Base-by-base conservation (phyloP, 495 filamentous ascomycete species). In the Penicillium bialowiezense region DNA sequence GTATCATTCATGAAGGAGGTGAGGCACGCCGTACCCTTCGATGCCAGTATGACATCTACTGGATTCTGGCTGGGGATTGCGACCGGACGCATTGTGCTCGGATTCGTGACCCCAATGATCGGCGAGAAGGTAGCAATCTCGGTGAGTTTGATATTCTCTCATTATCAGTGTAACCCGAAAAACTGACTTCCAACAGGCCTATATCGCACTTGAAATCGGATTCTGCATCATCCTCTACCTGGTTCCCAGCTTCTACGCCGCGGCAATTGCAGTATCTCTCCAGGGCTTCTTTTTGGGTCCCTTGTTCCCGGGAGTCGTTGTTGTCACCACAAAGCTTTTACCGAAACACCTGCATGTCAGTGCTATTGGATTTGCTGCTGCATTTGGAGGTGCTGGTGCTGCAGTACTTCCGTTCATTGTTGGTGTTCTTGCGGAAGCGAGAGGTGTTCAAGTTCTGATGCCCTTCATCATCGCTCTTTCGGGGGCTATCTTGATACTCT, bases 401-500 rank as follows among this genome's bases (percentile, higher is more conserved):
- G 86, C 88, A 0, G 60, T 91, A 3, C 79, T 95, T 34, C 89
- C 89, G 1, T 95, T 93, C 63, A 83, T 79, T 2, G 85, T 93
- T 2, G 89, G 89, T 3, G 87, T 86, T 0, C 87, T 92, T 63
- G 89, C 88, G 3, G 82, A 91, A 62, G 78, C 75, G 5, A 85
- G 77, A 63, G 89, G 89, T 10, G 88, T 91, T 9, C 63, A 83
- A 55, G 86, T 89, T 10, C 55, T 91, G 55, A 86, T 88, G 70
- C 88, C 87, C 9, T 77, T 90, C 48, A 74, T 84, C 41, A 63
- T 91, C 57, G 85, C 79, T 20, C 63, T 90, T 35, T 67, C 89
- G 35, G 78, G 66, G 3, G 54, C 74, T 21, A 77, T 84, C 19
- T 52, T 81, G 34, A 13, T 47, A 13, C 24, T 39, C 10, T 47